phyloP scores from a whole-genome alignment of 2,329 filamentous ascomycete species.

The Lasiodiplodia citricola region DNA sequence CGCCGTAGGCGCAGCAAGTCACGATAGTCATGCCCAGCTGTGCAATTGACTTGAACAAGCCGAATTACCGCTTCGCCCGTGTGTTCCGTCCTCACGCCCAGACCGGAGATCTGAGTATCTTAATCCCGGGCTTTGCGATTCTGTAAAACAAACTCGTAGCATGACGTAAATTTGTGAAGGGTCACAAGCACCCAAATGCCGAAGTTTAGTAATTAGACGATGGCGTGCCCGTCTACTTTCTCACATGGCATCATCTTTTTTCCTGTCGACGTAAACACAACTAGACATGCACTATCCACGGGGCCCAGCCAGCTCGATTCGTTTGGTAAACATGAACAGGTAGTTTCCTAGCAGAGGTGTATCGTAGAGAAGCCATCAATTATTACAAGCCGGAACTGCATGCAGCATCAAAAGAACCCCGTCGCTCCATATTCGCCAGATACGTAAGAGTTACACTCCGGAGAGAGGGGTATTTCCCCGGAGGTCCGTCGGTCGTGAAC shows the following conservation, averaged over 20 bases:
- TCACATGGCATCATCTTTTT: background rate
- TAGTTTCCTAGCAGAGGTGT: slow-evolving; percentile 25
- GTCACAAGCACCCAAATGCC: background rate
- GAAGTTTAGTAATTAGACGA: background rate
- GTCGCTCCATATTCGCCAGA: slow-evolving; percentile 28
- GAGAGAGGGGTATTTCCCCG: slow-evolving; percentile 14
- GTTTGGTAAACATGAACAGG: slow-evolving; percentile 24
- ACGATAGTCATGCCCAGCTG: background rate
- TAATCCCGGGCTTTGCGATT: background rate
- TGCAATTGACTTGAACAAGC: background rate
- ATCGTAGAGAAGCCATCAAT: slow-evolving; percentile 27
- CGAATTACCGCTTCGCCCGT: background rate
- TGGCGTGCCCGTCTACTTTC: background rate
- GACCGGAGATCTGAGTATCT: background rate
- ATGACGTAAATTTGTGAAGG: background rate
- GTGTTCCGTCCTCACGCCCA: background rate
- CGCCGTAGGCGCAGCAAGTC: background rate
- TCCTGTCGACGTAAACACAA: background rate
- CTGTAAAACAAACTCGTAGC: background rate
- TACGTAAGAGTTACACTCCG: slow-evolving; percentile 28
- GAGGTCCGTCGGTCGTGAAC: slow-evolving; percentile 27
- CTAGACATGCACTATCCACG: slow-evolving; percentile 2
- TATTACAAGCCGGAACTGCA: slow-evolving; percentile 27
- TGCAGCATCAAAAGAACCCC: slow-evolving; percentile 27
- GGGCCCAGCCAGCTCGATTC: slow-evolving; percentile 15